Percentiles rank a stretch among this genome's conserved stretches.
phyloP scores from a whole-genome alignment of 805 yeast genomes.

The Candida orba region DNA sequence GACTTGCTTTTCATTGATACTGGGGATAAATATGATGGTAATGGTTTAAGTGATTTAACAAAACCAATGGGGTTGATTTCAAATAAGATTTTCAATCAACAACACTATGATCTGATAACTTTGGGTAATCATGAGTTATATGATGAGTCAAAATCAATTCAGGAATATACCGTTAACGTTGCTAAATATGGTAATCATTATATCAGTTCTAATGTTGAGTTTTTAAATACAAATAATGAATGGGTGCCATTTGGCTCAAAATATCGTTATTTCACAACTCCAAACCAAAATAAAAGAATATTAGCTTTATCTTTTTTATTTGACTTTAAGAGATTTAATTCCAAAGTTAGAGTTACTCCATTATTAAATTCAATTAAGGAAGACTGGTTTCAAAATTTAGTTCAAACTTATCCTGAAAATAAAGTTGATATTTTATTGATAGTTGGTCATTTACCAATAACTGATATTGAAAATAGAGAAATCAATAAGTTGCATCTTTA shows the following conservation, averaged over 20 bases:
- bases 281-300: constrained; percentile 40
- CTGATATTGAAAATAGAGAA: constrained; percentile 28
- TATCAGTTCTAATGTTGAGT: constrained; percentile 68
- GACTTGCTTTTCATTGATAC: constrained; percentile 78
- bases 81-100: constrained; percentile 51
- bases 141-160: constrained; percentile 49
- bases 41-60: constrained; percentile 80
- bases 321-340: constrained; percentile 58
- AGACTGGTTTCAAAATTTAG: constrained; percentile 56
- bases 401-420: constrained; percentile 27
- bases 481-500: constrained; percentile 29
- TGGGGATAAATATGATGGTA: constrained; percentile 94
- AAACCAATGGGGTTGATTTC: constrained; percentile 61
- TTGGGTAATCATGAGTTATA: constrained; percentile 92
- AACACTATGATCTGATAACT: constrained; percentile 71
- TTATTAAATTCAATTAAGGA: constrained; percentile 45
- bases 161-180: constrained; percentile 58
- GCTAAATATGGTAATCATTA: constrained; percentile 56
- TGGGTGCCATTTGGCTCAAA: constrained; percentile 63
- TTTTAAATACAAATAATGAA: constrained; percentile 33
- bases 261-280: constrained; percentile 59
- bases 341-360: constrained; percentile 56
- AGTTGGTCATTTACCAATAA: constrained; percentile 74
- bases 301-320: constrained; percentile 76
- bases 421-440: constrained; percentile 61